Conservation (phyloP, 2,329 filamentous ascomycete species). For the Beauveria rudraprayagi region DNA sequence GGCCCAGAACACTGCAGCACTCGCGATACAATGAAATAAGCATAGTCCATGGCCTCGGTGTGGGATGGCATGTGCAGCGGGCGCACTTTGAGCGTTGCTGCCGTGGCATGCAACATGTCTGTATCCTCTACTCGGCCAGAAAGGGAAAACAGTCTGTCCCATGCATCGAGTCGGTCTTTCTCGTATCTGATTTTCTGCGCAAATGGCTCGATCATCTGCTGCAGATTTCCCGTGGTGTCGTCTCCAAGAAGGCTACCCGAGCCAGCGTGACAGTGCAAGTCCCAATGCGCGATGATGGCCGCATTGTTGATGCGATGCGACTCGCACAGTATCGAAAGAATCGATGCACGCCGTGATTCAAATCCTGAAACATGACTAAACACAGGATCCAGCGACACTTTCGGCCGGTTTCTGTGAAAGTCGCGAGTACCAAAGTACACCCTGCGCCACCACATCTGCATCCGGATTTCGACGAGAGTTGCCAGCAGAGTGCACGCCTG, state of each 20-base stretch:
- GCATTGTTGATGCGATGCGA: slow-evolving; percentile 11
- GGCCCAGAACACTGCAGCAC: slow-evolving; percentile 12
- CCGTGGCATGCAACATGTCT: not conserved
- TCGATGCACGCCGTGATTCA: not conserved
- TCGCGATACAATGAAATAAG: slow-evolving; percentile 14
- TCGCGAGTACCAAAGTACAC: slow-evolving; percentile 16
- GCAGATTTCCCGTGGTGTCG: not conserved
- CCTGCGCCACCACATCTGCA: slow-evolving; percentile 20
- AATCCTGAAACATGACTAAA: not conserved
- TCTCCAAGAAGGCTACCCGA: not conserved
- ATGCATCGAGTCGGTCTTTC: not conserved
- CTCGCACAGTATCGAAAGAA: slow-evolving; percentile 11
- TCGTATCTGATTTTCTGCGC: not conserved
- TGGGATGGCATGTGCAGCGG: slow-evolving; percentile 13
- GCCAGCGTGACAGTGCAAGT: not conserved
- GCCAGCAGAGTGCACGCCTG: slow-evolving; percentile 10
- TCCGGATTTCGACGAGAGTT: slow-evolving; percentile 14
- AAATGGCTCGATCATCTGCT: not conserved
- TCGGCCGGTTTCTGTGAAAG: slow-evolving; percentile 10
- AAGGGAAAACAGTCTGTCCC: not conserved
- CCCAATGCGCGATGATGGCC: slow-evolving; percentile 11
- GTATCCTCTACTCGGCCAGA: not conserved
- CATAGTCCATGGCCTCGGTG: slow-evolving; percentile 14
- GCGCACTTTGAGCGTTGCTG: not conserved
- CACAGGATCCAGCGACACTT: not conserved